Conservation (phyloP, 2,329 filamentous ascomycete genomes). For the Pezicula radicicola region DNA sequence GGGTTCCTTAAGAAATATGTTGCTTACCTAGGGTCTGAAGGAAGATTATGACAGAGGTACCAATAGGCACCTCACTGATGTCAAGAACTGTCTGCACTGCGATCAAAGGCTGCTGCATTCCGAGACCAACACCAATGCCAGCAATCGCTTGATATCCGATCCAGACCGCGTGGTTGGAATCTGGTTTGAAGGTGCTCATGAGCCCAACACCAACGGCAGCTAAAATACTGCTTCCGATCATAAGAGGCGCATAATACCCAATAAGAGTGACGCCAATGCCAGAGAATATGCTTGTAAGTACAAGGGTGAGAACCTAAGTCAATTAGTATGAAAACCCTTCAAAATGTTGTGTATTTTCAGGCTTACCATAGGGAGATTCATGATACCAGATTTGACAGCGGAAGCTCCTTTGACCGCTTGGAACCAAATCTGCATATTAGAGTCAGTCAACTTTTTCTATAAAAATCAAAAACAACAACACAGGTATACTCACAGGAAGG, state of each 20-base stretch:
- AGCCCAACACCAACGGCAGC: slow-evolving; percentile 40
- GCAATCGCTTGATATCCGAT: slow-evolving; percentile 54
- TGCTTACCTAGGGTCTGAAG: slow-evolving; percentile 43
- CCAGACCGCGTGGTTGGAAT: slow-evolving; percentile 46
- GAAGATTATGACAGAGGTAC: slow-evolving; percentile 53
- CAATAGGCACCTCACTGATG: slow-evolving; percentile 48
- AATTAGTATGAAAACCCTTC: too few relatives aligned
- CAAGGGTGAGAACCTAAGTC: slow-evolving; percentile 24
- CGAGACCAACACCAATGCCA: slow-evolving; percentile 54
- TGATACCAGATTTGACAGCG: slow-evolving; percentile 42
- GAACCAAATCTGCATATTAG: slow-evolving; percentile 36
- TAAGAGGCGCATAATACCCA: slow-evolving; percentile 60
- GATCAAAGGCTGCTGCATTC: slow-evolving; percentile 56
- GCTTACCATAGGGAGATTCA: slow-evolving; percentile 27
- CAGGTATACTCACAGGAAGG: slow-evolving; percentile 27
- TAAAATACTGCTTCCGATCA: slow-evolving; percentile 49
- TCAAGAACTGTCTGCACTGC: slow-evolving; percentile 56
- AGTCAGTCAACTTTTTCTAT: too few relatives aligned
- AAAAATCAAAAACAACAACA: too few relatives aligned
- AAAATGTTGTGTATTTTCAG: too few relatives aligned
- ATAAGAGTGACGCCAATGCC: slow-evolving; percentile 33
- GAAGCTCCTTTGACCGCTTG: slow-evolving; percentile 41
- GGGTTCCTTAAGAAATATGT: too few relatives aligned
- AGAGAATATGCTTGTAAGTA: slow-evolving; percentile 18
- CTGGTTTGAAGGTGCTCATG: slow-evolving; percentile 47